Evolutionary conservation across 1,139 yeast genomes (phyloP), one percentile per base, ranked within the genome.

Genomic region (Hyphopichia pseudoburtonii): DNA sequence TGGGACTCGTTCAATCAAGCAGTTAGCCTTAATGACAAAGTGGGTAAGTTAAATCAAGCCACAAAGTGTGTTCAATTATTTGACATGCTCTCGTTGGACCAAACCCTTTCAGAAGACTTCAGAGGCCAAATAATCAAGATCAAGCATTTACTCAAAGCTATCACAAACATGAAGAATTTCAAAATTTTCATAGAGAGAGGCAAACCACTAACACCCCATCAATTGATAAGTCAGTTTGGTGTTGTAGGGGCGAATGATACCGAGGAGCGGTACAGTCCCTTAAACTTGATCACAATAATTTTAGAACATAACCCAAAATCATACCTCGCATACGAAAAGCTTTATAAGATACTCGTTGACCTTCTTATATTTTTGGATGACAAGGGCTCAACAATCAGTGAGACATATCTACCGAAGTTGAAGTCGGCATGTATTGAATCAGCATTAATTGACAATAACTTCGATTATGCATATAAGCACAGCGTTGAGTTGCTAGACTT

Each of bases 1-100:
- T 81, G 86, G 86, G 69, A 63, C 17, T 70, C 71, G 31, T 74
- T 76, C 47, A 70, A 74, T 40, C 57, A 57, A 19, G 78, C 86
- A 0, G 54, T 71, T 0, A 74, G 66, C 44, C 70, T 82, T 16
- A 73, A 77, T 39, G 73, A 68, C 8, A 59, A 60, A 8, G 59
- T 66, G 26, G 83, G 82, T 0, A 70, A 65, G 27, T 56, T 80
- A 38, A 57, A 56, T 30, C 62, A 68, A 27, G 74, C 80, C 0
- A 44, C 52, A 2, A 62, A 61, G 23, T 70, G 80, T 33, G 44
- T 76, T 1, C 44, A 58, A 1, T 45, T 78, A 10, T 48, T 75
- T 28, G 66, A 63, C 30, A 39, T 41, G 4, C 23, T 62, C 5
- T 31, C 54, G 1, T 28, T 42, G 1, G 40, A 40, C 1, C 37